phyloP scores from a whole-genome alignment of 176 grass and related monocot genomes.

The Saccharum officinarum region DNA sequence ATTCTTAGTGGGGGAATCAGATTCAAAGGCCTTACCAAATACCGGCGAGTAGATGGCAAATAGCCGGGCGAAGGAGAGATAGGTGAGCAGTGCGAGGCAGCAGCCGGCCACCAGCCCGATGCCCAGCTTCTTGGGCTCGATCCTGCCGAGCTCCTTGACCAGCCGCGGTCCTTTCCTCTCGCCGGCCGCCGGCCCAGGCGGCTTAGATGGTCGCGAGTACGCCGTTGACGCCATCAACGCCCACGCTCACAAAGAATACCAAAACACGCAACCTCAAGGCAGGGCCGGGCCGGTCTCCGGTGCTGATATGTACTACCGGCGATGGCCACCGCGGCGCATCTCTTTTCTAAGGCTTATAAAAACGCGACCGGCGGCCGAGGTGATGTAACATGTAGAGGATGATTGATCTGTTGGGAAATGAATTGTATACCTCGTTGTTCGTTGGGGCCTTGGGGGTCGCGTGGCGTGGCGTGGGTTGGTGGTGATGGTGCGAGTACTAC shows the following conservation, averaged over 20 bases:
- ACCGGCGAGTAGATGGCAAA: conserved; percentile 60
- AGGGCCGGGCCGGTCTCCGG: neutral
- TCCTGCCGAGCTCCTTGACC: conserved; percentile 53
- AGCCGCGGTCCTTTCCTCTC: conserved; percentile 43
- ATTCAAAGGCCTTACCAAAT: conserved; percentile 25
- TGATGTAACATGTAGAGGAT: conserved; percentile 35
- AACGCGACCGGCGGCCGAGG: neutral
- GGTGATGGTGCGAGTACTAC: neutral
- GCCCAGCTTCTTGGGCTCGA: conserved; percentile 60
- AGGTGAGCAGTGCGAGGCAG: conserved; percentile 52
- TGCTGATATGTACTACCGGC: conserved; percentile 1
- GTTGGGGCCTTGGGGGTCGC: neutral
- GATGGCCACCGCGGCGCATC: neutral
- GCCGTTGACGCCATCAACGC: conserved; percentile 51
- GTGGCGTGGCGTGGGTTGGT: neutral
- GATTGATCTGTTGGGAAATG: conserved; percentile 18
- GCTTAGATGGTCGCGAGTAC: conserved; percentile 50
- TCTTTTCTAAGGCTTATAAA: neutral
- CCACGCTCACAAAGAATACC: neutral
- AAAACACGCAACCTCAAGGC: neutral
- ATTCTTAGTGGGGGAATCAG: neutral
- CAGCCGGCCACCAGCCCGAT: conserved; percentile 53
- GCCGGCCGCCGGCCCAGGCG: conserved; percentile 20
- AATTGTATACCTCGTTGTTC: conserved; percentile 24
- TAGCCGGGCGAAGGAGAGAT: conserved; percentile 48